Percentiles rank a stretch among this genome's conserved stretches.
phyloP scores from a whole-genome alignment of 202 grass and related monocot species.

The Setaria viridis region DNA sequence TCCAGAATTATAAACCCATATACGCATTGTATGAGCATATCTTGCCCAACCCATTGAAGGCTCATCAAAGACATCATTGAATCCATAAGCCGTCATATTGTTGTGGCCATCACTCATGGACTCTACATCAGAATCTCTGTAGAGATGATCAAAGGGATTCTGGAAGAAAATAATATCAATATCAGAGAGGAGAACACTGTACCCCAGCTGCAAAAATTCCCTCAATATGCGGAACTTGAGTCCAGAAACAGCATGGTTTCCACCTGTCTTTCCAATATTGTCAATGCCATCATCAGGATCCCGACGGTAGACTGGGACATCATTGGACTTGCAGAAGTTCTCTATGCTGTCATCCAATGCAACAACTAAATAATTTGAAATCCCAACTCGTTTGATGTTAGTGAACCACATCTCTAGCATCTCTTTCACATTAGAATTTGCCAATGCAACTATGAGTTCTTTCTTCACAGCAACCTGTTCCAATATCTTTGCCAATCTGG shows the following conservation, averaged over 20 bases:
- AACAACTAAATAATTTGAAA: conserved; percentile 92
- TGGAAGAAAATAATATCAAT: conserved; percentile 95
- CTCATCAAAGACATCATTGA: conserved; percentile 97
- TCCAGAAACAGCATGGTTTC: conserved; percentile 90
- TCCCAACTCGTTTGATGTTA: conserved; percentile 82
- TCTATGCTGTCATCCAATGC: conserved; percentile 84
- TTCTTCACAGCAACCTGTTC: conserved; percentile 77
- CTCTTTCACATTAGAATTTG: conserved; percentile 91
- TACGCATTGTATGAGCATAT: conserved; percentile 98
- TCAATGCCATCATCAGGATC: conserved; percentile 85
- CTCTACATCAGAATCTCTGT: conserved; percentile 91
- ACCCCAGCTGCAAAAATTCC: conserved; percentile 96
- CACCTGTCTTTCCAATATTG: conserved; percentile 73
- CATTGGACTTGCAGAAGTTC: conserved; percentile 72
- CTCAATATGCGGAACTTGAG: conserved; percentile 91
- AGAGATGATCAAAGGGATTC: conserved; percentile 91
- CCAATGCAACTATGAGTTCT: conserved; percentile 86
- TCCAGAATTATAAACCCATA: conserved; percentile 99
- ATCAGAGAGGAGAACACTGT: conserved; percentile 92
- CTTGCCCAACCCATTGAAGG: conserved; percentile 94
- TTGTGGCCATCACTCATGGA: conserved; percentile 97
- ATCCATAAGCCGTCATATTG: conserved; percentile 96
- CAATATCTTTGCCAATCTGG: conserved; percentile 79
- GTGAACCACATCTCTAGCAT: conserved; percentile 90
- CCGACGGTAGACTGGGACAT: conserved; percentile 81